Evolutionary conservation across 768 basidiomycete species (phyloP), one percentile per base, ranked within the genome.

Genomic region (Albatrellus ellisii): DNA sequence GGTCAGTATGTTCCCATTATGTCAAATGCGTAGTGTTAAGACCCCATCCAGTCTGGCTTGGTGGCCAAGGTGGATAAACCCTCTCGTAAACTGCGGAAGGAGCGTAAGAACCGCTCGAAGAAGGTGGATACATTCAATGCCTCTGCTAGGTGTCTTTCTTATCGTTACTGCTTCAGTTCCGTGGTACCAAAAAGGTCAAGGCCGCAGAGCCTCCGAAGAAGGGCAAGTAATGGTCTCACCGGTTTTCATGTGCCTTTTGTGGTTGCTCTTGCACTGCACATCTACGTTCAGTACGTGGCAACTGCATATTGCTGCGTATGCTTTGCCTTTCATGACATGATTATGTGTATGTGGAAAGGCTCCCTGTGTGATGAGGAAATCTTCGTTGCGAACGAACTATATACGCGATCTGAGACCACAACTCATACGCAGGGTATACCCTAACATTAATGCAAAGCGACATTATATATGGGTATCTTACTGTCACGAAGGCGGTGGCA

Each of bases 51-150:
- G 87, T 75, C 70, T 50, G 81, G 83, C 39, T 60, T 90, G 36
- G 59, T 54, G 26, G 45, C 70, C 49, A 95, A 97, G 70, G 79
- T 82, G 49, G 86, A 89, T 32, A 89, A 82, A 65, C 69, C 94
- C 41, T 90, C 89, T 51, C 84, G 95, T 59, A 98, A 98, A 65
- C 79, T 98, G 65, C 83, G 95, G 66, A 97, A 98, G 72, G 94
- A 98, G 73, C 79, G 95, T 58, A 99, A 99, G 78, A 99, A 99
- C 70, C 81, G 94, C 61, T 77, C 85, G 49, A 99, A 99, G 85
- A 98, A 97, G 81, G 92, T 89, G 36, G n/a, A n/a, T n/a, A n/a
- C n/a, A 64, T 54, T n/a, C 39, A 10, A 56, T 31, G 24, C 44
- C 35, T 26, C 26, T 43, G 44, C 37, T 40, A 46, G 44, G 20